Evolutionary conservation across 2,329 filamentous ascomycete species (phyloP).

Genomic region (Aureobasidium lini): DNA sequence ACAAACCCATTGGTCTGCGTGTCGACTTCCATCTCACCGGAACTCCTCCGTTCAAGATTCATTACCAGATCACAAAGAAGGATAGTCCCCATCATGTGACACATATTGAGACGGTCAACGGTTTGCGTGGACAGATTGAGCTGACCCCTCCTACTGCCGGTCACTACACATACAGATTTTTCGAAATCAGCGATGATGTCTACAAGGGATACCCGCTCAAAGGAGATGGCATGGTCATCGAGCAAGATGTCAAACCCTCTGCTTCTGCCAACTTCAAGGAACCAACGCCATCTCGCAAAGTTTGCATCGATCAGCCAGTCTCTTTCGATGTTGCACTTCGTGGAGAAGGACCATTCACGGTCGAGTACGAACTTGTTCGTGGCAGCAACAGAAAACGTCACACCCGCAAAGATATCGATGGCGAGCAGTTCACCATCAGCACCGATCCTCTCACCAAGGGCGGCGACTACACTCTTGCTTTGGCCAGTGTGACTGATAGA

Average conservation of each 20-base stretch:
- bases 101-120: slow-evolving; percentile 52
- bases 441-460: slow-evolving; percentile 70
- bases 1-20: slow-evolving; percentile 81
- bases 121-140: slow-evolving; percentile 74
- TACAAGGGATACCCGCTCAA: slow-evolving; percentile 62
- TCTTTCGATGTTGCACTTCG: slow-evolving; percentile 65
- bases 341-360: slow-evolving; percentile 77
- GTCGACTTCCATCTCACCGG: slow-evolving; percentile 87
- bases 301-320: slow-evolving; percentile 77
- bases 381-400: slow-evolving; percentile 74
- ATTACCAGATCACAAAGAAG: slow-evolving; percentile 64
- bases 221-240: slow-evolving; percentile 56
- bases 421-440: slow-evolving; percentile 59
- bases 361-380: slow-evolving; percentile 91
- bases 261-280: slow-evolving; percentile 67
- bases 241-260: slow-evolving; percentile 89
- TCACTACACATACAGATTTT: slow-evolving; percentile 79
- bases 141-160: slow-evolving; percentile 75
- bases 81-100: slow-evolving; percentile 38
- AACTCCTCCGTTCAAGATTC: slow-evolving; percentile 81
- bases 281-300: slow-evolving; percentile 49
- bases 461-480: slow-evolving; percentile 80
- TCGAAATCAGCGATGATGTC: slow-evolving; percentile 70
- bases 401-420: slow-evolving; percentile 55
- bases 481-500: slow-evolving; percentile 80